A percentile compares a stretch with the other conserved stretches of the same genome.
These are phyloP conservation scores for Phytophthora nicotianae DNA, from an alignment of 352 stramenopile genomes.

Conservation along the genomic window DNA sequence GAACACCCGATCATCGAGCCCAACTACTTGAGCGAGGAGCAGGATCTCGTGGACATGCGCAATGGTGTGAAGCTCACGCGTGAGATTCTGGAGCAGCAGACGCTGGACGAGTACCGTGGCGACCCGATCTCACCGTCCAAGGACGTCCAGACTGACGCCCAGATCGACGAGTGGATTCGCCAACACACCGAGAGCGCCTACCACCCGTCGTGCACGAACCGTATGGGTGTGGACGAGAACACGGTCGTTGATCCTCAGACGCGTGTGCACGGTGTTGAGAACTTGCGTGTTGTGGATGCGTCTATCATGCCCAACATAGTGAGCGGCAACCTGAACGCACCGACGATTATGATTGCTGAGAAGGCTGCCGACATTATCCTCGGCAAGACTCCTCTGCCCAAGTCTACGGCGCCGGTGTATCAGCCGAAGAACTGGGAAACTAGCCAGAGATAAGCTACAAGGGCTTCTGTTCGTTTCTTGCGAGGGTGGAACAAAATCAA, in stretches of 20 bases:
- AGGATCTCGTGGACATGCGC: conserved; percentile 85
- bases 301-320: conserved; percentile 95
- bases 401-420: conserved; percentile 80
- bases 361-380: conserved; percentile 94
- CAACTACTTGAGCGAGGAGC: conserved; percentile 86
- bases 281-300: conserved; percentile 91
- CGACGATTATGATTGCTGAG: conserved; percentile 94
- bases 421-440: conserved; percentile 74
- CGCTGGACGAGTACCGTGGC: conserved; percentile 84
- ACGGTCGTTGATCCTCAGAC: conserved; percentile 91
- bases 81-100: conserved; percentile 89
- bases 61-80: conserved; percentile 77
- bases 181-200: conserved; percentile 88
- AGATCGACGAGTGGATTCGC: conserved; percentile 89
- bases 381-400: conserved; percentile 65
- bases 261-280: conserved; percentile 86
- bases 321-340: conserved; percentile 94
- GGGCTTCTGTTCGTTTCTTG: conserved; percentile 1
- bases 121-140: conserved; percentile 77
- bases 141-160: conserved; percentile 59
- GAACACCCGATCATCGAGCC: conserved; percentile 86
- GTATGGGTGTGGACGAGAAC: conserved; percentile 81
- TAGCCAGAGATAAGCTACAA: conserved; percentile 56
- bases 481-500: background rate
- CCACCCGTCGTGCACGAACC: conserved; percentile 91